phyloP scores from a whole-genome alignment of 371 early-diverging fungal genomes.

The Modicella reniformis region DNA sequence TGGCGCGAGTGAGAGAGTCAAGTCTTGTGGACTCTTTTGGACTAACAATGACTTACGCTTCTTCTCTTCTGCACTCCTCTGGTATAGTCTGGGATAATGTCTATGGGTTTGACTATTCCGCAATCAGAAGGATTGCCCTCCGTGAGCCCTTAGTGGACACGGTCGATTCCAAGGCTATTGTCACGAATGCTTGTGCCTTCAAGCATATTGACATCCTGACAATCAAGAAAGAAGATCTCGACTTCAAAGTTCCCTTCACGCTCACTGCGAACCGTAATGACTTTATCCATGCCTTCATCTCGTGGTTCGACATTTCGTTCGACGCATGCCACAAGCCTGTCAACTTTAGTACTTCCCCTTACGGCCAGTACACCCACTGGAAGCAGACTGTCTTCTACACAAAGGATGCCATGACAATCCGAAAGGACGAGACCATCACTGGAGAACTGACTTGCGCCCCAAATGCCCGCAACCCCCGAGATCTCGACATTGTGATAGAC shows the following conservation, averaged over 20 bases:
- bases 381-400: slow-evolving; percentile 97
- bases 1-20: too few species aligned
- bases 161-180: slow-evolving; percentile 83
- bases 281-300: slow-evolving; percentile 89
- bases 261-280: slow-evolving; percentile 82
- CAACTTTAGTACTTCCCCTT: slow-evolving; percentile 88
- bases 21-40: not conserved
- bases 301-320: slow-evolving; percentile 95
- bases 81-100: slow-evolving; percentile 86
- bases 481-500: slow-evolving; percentile 89
- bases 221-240: slow-evolving; percentile 85
- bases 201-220: slow-evolving; percentile 86
- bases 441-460: slow-evolving; percentile 86
- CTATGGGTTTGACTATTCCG: slow-evolving; percentile 92
- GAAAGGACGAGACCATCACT: slow-evolving; percentile 82
- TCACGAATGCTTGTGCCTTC: slow-evolving; percentile 77
- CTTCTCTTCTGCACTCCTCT: slow-evolving; percentile 41
- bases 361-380: slow-evolving; percentile 95
- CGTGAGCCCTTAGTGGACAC: slow-evolving; percentile 94
- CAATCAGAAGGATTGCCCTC: slow-evolving; percentile 88
- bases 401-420: slow-evolving; percentile 73
- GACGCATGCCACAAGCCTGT: slow-evolving; percentile 87
- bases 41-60: slow-evolving; percentile 4
- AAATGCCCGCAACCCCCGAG: slow-evolving; percentile 90
- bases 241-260: slow-evolving; percentile 83